These are phyloP conservation scores for Schoenoplectus triqueter DNA, from an alignment of 202 grass and related monocot species.

Conservation along the genomic window DNA sequence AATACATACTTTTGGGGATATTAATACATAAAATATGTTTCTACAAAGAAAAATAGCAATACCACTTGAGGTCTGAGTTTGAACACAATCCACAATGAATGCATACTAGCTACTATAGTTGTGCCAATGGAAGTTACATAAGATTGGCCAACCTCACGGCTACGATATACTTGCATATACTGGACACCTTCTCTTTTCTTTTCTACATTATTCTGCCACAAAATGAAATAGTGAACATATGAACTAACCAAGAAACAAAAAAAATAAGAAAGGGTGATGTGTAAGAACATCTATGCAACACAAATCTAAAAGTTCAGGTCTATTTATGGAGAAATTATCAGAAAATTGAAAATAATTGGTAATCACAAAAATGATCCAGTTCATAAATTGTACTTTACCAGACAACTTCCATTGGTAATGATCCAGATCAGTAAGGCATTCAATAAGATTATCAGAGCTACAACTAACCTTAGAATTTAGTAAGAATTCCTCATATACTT, in stretches of 20 bases:
- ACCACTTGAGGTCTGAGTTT: constrained; percentile 95
- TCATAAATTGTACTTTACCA: neutral
- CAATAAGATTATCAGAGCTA: constrained; percentile 12
- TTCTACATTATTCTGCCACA: constrained; percentile 21
- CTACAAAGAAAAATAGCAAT: constrained; percentile 31
- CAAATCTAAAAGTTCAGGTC: neutral
- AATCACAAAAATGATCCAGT: neutral
- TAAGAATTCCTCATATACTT: constrained; percentile 67
- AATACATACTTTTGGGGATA: constrained; percentile 33
- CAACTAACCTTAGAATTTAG: constrained; percentile 42
- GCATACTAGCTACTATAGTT: constrained; percentile 65
- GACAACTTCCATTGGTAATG: neutral
- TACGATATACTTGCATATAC: constrained; percentile 80
- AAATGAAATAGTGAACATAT: constrained; percentile 41
- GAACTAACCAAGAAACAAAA: constrained; percentile 14
- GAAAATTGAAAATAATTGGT: neutral
- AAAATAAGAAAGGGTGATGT: neutral
- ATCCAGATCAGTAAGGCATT: neutral
- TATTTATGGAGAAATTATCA: neutral
- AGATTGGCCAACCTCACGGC: constrained; percentile 92
- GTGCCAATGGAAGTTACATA: constrained; percentile 77
- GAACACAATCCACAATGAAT: constrained; percentile 74
- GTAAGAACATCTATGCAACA: neutral
- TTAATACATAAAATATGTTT: constrained; percentile 21
- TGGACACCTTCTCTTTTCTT: constrained; percentile 42